Conservation (phyloP, 1,139 yeast genomes). For the Komagataea norvegica region DNA sequence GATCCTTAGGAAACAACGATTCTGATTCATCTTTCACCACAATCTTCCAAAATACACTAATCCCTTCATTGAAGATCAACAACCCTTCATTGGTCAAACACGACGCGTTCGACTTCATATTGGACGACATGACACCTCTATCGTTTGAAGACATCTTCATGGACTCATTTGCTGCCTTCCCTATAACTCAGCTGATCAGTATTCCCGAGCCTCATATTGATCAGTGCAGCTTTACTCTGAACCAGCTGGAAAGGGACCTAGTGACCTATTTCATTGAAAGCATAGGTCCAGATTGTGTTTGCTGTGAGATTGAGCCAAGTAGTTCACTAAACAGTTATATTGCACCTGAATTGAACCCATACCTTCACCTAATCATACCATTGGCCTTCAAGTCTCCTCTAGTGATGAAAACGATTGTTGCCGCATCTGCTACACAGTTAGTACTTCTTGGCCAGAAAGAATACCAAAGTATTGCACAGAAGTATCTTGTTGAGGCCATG, state of each 20-base stretch:
- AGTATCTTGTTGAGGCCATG: conserved; percentile 29
- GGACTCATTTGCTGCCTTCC: conserved; percentile 23
- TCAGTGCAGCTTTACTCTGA: conserved; percentile 13
- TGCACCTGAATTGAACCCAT: conserved; percentile 33
- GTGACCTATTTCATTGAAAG: conserved; percentile 31
- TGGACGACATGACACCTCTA: conserved; percentile 11
- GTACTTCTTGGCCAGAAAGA: conserved; percentile 29
- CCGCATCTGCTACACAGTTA: conserved; percentile 35
- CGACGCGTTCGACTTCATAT: conserved; percentile 19
- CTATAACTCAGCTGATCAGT: conserved; percentile 13
- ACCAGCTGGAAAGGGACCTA: conserved; percentile 24
- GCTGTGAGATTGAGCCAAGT: conserved; percentile 24
- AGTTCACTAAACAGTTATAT: conserved; percentile 14
- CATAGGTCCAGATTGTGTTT: conserved; percentile 36
- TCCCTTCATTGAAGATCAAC: conserved; percentile 12
- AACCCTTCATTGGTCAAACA: conserved; percentile 1
- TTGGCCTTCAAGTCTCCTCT: conserved; percentile 31
- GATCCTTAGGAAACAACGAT: background rate
- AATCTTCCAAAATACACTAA: conserved; percentile 16
- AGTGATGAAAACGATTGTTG: conserved; percentile 32
- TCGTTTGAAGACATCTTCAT: conserved; percentile 24
- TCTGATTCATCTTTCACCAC: conserved; percentile 9
- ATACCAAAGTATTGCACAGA: conserved; percentile 28
- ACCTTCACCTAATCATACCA: conserved; percentile 34
- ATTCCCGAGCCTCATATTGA: conserved; percentile 14